These are phyloP conservation scores for Mycosarcoma mackinlayi DNA, from an alignment of 1,284 basidiomycete species.

Conservation along the genomic window DNA sequence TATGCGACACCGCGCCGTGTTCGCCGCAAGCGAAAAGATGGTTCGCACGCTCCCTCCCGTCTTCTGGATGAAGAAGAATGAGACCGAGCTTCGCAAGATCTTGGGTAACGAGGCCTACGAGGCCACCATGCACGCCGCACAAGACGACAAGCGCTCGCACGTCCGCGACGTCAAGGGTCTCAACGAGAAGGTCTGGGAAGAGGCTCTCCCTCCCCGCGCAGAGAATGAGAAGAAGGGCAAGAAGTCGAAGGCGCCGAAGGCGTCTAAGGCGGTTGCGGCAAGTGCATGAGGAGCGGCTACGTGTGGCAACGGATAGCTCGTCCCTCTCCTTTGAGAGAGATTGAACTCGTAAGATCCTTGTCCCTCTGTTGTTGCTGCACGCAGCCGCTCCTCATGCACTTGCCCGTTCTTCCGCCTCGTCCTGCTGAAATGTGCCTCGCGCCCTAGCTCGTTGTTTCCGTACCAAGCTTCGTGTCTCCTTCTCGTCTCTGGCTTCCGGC, in stretches of 20 bases:
- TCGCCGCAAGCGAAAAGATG: conserved; percentile 60
- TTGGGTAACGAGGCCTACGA: conserved; percentile 57
- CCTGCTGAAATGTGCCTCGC: conserved; percentile 2
- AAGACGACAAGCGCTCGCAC: conserved; percentile 48
- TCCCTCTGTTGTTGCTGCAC: conserved; percentile 42
- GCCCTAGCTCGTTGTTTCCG: conserved; percentile 13
- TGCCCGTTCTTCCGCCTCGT: conserved; percentile 25
- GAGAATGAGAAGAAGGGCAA: conserved; percentile 52
- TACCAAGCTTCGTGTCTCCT: conserved; percentile 23
- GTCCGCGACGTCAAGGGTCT: conserved; percentile 59
- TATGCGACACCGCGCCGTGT: conserved; percentile 59
- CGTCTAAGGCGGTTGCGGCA: conserved; percentile 42
- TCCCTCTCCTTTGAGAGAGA: too few species aligned
- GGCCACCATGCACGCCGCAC: conserved; percentile 53
- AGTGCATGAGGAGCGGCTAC: conserved; percentile 52
- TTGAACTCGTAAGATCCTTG: conserved; percentile 7
- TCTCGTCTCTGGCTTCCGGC: conserved; percentile 14
- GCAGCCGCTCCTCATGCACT: conserved; percentile 49
- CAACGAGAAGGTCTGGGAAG: conserved; percentile 64
- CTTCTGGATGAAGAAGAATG: conserved; percentile 65
- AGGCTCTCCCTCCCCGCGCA: conserved; percentile 48
- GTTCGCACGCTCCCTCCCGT: conserved; percentile 57
- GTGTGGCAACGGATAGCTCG: conserved; percentile 52
- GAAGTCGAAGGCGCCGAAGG: conserved; percentile 47
- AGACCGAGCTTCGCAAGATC: conserved; percentile 58